Percentiles rank a stretch among this genome's conserved stretches.
Evolutionary conservation across 1,139 yeast genomes (phyloP).

Genomic region (Suhomyces wounanorum): DNA sequence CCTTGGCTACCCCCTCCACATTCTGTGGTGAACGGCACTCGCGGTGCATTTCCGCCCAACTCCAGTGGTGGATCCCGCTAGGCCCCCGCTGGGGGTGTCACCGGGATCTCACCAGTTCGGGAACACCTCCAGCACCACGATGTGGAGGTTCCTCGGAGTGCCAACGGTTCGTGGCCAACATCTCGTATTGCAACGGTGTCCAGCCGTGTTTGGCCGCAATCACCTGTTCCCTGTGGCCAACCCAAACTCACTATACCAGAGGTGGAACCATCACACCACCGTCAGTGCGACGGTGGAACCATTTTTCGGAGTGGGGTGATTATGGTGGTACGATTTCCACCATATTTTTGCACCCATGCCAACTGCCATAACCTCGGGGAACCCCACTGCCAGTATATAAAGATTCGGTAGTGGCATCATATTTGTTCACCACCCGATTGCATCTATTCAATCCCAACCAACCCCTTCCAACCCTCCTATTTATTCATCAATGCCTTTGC

Average conservation of each 20-base stretch:
- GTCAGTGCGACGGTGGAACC: slow-evolving; percentile 4
- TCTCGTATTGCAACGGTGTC: background rate
- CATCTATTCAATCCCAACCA: background rate
- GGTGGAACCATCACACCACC: slow-evolving; percentile 1
- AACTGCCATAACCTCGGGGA: background rate
- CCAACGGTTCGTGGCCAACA: background rate
- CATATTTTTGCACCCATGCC: slow-evolving; percentile 11
- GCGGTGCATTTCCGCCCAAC: background rate
- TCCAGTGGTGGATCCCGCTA: background rate
- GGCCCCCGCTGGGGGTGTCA: no score
- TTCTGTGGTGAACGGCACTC: no score
- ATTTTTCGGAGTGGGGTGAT: slow-evolving; percentile 9
- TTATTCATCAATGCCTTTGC: slow-evolving; percentile 5
- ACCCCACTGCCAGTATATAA: slow-evolving; percentile 2
- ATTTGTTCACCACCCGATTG: background rate
- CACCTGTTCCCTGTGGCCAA: background rate
- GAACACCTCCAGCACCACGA: background rate
- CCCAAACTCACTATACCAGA: background rate
- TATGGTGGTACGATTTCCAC: slow-evolving; percentile 10
- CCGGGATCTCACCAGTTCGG: no score
- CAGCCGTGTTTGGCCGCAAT: background rate
- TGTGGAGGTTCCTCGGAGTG: background rate
- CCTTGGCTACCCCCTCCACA: no score
- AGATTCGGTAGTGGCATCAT: background rate
- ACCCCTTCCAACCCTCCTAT: background rate